These are phyloP conservation scores for Rutstroemia sp. DNA, from an alignment of 2,329 filamentous ascomycete genomes.

Conservation along the genomic window DNA sequence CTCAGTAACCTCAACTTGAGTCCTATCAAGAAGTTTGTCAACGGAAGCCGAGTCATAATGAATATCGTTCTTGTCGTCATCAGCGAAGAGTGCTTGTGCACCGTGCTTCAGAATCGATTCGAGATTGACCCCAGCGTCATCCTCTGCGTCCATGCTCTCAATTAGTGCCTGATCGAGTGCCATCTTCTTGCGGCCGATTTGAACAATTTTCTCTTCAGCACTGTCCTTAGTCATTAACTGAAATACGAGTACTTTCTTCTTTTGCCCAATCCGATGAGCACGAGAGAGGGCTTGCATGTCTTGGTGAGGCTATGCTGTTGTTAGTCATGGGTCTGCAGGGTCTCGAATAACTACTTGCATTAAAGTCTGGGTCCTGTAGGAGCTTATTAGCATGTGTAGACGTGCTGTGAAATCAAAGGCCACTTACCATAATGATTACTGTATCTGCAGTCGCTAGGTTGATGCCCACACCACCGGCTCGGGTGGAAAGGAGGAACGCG, in stretches of 20 bases:
- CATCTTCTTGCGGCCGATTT: conserved; percentile 93
- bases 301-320: conserved; percentile 64
- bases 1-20: conserved; percentile 66
- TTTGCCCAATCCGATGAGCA: conserved; percentile 92
- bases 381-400: conserved; percentile 12
- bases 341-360: conserved; percentile 12
- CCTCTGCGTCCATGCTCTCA: conserved; percentile 81
- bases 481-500: conserved; percentile 86
- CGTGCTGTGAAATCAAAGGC: background rate
- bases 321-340: conserved; percentile 30
- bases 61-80: conserved; percentile 66
- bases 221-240: conserved; percentile 85
- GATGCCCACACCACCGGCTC: conserved; percentile 93
- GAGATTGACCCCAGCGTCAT: conserved; percentile 69
- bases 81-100: conserved; percentile 77
- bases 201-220: conserved; percentile 92
- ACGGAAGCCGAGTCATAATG: conserved; percentile 74
- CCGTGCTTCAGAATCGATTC: conserved; percentile 85
- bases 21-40: conserved; percentile 86
- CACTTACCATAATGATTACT: conserved; percentile 83
- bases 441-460: conserved; percentile 96
- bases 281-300: conserved; percentile 93
- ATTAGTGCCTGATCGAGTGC: conserved; percentile 92
- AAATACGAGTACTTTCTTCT: conserved; percentile 91
- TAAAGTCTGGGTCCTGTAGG: conserved; percentile 27